Base-by-base conservation (phyloP, 1,284 basidiomycete species). In the Porogramme epimiltina region DNA sequence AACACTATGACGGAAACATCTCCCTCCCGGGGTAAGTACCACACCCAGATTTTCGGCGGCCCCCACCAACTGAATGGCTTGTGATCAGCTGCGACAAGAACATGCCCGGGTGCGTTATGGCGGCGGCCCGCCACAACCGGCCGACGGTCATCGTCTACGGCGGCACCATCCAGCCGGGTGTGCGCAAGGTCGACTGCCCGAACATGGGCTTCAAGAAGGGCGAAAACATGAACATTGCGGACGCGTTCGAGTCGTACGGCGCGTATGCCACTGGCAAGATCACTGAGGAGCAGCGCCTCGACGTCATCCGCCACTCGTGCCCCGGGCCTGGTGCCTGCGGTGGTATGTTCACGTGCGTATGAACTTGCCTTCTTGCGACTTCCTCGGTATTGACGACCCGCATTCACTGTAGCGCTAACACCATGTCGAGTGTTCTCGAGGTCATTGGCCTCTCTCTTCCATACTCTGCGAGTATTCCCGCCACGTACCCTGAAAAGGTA, bases 391-490 rank as follows among this genome's bases (percentile, higher is more conserved):
- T n/a, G n/a, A n/a, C n/a, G n/a, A n/a, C 20, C 4, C 22, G 38
- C 15, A 13, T 16, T 6, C 15, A 23, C n/a, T 42, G 44, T 37
- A 82, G 81, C 4, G 91, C 91, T 20, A 93, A 93, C 58, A 94
- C 93, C 2, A 94, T 95, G 92, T 92, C 91, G 59, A 88, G 89
- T 31, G 86, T 87, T 18, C 80, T 96, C 34, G 95, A 98, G 70
- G 93, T 91, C 1, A 80, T 97, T 56, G 95, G 95, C 28, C 90
- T 98, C 81, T 91, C 92, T 18, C 75, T 97, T 24, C 95, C 95
- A 0, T 93, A 93, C 63, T 93, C 91, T 26, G 87, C 93, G 0
- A 89, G 89, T 55, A 93, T 81, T 26, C 94, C 94, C 1, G 94
- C 93, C 5, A 73, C 81, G 33, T 88, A 87, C 69, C 81, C 89